Base-by-base conservation (phyloP, 2,329 filamentous ascomycete genomes). In the Hypoxylon sp. region DNA sequence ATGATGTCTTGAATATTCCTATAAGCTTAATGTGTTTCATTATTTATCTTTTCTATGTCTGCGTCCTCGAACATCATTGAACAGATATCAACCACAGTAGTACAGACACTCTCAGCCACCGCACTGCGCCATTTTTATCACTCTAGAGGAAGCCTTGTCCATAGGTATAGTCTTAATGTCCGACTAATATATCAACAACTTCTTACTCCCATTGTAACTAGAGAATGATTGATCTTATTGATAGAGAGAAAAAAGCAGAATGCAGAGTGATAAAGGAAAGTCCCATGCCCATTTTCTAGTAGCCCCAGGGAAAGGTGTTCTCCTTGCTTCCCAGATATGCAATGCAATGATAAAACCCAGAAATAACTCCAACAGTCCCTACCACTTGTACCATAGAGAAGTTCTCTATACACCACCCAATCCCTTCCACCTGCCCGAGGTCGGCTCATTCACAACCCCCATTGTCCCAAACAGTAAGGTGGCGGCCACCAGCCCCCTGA, bases 331-430 rank as follows among this genome's bases (percentile, higher is more conserved):
- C 46, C 11, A 26, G 22, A 51, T 52, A 60, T 60, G 57, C 35
- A 52, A 59, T 60, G 57, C 57, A 60, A 60, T 60, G 57, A 37
- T 52, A 44, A 60, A 29, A 10, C 24, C 5, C n/a, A 22, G 5
- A 39, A 17, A 11, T 31, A 46, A 44, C 42, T 44, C 52, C 53
- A 11, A 46, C 5, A 31, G 19, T 19, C 29, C 33, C 33, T 24
- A 24, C 17, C 31, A 39, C 11, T 37, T 33, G 3, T 5, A 52
- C 22, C 13, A 4, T 13, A 24, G 29, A 57, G 9, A 24, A 39
- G 44, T 17, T 50, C 31, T 22, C 33, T 5, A 52, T 44, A 31
- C 47, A 29, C 24, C 44, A 22, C 6, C 22, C 8, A 13, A 39
- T 33, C 13, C 57, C n/a, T 42, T 37, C 24, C n/a, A 35, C 17